Evolutionary conservation across 768 basidiomycete species (phyloP), one percentile per base, ranked within the genome.

Genomic region (Russula ochroleuca): DNA sequence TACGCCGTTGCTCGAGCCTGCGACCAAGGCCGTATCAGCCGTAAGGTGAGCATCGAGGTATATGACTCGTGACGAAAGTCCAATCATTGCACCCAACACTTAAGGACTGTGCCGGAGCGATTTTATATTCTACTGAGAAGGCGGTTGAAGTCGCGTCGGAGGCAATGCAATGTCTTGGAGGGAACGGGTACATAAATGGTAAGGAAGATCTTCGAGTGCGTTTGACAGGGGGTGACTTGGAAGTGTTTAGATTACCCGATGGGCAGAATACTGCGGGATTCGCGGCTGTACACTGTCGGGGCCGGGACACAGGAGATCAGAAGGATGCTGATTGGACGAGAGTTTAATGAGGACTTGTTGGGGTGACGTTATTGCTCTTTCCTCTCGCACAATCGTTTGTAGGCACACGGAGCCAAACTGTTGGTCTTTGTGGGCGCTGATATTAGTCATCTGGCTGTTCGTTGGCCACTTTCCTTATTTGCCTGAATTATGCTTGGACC

Each of bases 281-380:
- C 94, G 17, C 79, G 92, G 68, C 75, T 98, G 48, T 98, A 97
- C 73, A 86, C 91, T 28, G 94, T 98, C 63, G 95, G 95, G 31
- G 95, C 95, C n/a, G 95, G 95, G 19, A 94, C 94, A 25, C 95
- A 97, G 73, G 94, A 96, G 78, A 94, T 97, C 59, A 78, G 94
- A 68, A 81, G 94, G 62, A 95, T 95, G 93, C 76, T 96, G 63
- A 96, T 97, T 62, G 94, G 94, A 37, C 80, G 94, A 65, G 94
- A 93, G 72, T 94, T 97, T 76, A 97, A 95, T 71, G 79, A 87
- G 65, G 81, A 90, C 71, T 77, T 84, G 17, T 25, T 64, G 35
- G 25, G 50, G 35, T 47, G 59, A 64, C 19, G 25, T 9, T 8
- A 38, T n/a, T n/a, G n/a, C n/a, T n/a, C n/a, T n/a, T n/a, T n/a